Evolutionary conservation across 2,329 filamentous ascomycete species (phyloP).

Genomic region (Pseudocercospora crystallina): DNA sequence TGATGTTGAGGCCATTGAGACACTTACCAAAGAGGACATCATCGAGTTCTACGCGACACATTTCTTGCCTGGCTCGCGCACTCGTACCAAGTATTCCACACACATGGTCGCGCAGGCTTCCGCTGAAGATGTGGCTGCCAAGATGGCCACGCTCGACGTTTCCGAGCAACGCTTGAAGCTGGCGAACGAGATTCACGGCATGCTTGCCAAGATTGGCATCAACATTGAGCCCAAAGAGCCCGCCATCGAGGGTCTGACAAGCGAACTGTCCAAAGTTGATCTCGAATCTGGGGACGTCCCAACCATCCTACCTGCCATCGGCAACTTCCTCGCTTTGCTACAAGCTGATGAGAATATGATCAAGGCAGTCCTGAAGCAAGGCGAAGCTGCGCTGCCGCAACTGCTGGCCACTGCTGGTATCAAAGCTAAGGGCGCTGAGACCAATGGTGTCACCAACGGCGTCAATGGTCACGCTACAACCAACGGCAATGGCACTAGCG

Average conservation of each 20-base stretch:
- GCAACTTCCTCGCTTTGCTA: slow-evolving; percentile 39
- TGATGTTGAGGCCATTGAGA: slow-evolving; percentile 73
- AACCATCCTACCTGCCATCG: slow-evolving; percentile 44
- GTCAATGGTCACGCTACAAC: slow-evolving; percentile 27
- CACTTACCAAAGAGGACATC: slow-evolving; percentile 76
- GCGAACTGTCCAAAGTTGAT: slow-evolving; percentile 47
- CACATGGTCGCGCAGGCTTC: slow-evolving; percentile 74
- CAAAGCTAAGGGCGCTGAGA: slow-evolving; percentile 4
- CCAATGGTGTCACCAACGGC: slow-evolving; percentile 34
- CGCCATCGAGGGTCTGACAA: slow-evolving; percentile 38
- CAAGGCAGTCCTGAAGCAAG: slow-evolving; percentile 50
- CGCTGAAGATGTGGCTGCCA: slow-evolving; percentile 37
- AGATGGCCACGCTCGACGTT: slow-evolving; percentile 26
- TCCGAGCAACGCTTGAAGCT: slow-evolving; percentile 48
- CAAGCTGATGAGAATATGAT: slow-evolving; percentile 53
- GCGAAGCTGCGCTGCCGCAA: slow-evolving; percentile 49
- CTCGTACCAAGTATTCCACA: slow-evolving; percentile 78
- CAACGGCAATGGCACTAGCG: slow-evolving; percentile 34
- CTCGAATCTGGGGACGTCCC: slow-evolving; percentile 39
- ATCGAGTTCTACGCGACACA: slow-evolving; percentile 73
- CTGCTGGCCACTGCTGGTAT: slow-evolving; percentile 37
- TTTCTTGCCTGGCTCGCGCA: slow-evolving; percentile 71
- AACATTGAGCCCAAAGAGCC: slow-evolving; percentile 40
- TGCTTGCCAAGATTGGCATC: slow-evolving; percentile 51
- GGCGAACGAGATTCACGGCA: slow-evolving; percentile 43